phyloP scores from a whole-genome alignment of 2,329 filamentous ascomycete species.

The Aureobasidium sp. region DNA sequence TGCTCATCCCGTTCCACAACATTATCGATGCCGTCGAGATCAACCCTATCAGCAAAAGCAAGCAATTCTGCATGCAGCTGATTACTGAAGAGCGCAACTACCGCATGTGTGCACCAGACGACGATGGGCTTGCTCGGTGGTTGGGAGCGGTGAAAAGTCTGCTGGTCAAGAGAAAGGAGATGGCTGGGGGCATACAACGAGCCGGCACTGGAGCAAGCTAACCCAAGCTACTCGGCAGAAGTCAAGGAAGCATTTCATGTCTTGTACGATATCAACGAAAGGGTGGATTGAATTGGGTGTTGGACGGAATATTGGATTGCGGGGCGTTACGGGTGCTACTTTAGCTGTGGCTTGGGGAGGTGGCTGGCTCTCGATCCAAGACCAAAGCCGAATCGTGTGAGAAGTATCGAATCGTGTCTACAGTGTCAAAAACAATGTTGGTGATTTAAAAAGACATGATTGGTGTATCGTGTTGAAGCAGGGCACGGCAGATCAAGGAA shows the following conservation, averaged over 20 bases:
- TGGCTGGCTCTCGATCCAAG: background rate
- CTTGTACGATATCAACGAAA: slow-evolving; percentile 4
- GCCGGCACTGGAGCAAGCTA: background rate
- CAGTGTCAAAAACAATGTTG: background rate
- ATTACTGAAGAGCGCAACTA: slow-evolving; percentile 76
- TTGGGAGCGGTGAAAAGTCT: slow-evolving; percentile 87
- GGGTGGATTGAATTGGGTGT: background rate
- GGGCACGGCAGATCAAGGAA: background rate
- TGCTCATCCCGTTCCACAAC: slow-evolving; percentile 68
- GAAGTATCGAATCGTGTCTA: background rate
- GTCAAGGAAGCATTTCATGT: background rate
- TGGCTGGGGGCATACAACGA: slow-evolving; percentile 8
- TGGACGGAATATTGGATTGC: background rate
- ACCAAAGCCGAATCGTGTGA: background rate
- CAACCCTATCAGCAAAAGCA: slow-evolving; percentile 76
- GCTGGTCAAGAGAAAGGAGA: slow-evolving; percentile 59
- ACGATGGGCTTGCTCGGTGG: slow-evolving; percentile 75
- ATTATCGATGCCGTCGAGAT: slow-evolving; percentile 91
- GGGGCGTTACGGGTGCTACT: background rate
- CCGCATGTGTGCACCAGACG: slow-evolving; percentile 54
- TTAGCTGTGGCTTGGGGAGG: background rate
- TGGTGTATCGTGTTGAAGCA: background rate
- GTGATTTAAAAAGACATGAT: background rate
- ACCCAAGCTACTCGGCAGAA: no score
- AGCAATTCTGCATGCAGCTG: slow-evolving; percentile 80